These are phyloP conservation scores for Linum usitatissimum DNA, from an alignment of 345 rosid genomes.

Conservation along the genomic window DNA sequence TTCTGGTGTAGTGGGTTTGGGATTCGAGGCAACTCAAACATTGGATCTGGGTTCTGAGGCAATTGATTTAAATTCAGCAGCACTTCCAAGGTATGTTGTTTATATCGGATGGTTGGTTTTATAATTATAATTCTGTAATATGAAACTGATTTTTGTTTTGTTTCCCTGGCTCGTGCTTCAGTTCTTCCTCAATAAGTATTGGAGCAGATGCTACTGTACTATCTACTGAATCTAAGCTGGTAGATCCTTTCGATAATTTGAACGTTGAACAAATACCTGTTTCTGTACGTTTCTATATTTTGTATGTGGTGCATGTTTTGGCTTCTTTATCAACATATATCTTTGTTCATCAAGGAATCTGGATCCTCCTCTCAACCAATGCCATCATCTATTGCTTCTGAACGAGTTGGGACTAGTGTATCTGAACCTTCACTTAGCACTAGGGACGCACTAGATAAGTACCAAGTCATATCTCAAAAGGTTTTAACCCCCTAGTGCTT, in stretches of 20 bases:
- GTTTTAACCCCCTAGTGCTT: conserved; percentile 20
- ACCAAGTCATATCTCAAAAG: conserved; percentile 74
- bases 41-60: conserved; percentile 52
- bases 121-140: not conserved
- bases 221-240: conserved; percentile 37
- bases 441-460: conserved; percentile 89
- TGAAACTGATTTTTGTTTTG: not conserved
- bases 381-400: conserved; percentile 44
- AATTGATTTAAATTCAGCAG: conserved; percentile 41
- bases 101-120: not conserved
- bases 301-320: not conserved
- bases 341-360: conserved; percentile 27
- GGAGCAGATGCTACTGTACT: conserved; percentile 42
- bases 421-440: conserved; percentile 66
- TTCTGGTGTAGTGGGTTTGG: conserved; percentile 29
- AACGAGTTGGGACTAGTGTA: conserved; percentile 43
- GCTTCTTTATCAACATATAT: conserved; percentile 11
- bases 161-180: conserved; percentile 19
- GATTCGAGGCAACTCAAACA: conserved; percentile 43
- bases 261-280: conserved; percentile 30
- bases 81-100: conserved; percentile 42
- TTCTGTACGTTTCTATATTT: conserved; percentile 1
- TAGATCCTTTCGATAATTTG: conserved; percentile 34
- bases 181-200: conserved; percentile 41
- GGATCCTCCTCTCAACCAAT: conserved; percentile 39